A percentile compares a stretch with the other conserved stretches of the same genome.
Evolutionary conservation across 176 grass and related monocot species (phyloP).

Genomic region (Hyparrhenia diplandra): DNA sequence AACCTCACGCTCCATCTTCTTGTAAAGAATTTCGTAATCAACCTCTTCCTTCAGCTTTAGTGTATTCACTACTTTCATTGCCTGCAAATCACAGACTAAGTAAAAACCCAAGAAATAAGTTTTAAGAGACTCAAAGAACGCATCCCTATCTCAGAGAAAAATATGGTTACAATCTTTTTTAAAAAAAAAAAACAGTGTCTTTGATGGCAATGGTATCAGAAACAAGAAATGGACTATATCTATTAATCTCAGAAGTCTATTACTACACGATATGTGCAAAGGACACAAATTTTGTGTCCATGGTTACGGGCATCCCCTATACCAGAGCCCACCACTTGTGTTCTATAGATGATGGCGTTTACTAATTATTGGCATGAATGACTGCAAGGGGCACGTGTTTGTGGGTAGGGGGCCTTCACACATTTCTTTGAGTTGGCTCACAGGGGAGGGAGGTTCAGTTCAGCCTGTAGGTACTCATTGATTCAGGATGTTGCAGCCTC

Average conservation of each 20-base stretch:
- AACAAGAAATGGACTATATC: constrained; percentile 3
- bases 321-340: background rate
- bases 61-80: constrained; percentile 95
- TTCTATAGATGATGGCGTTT: background rate
- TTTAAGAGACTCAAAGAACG: background rate
- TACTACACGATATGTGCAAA: background rate
- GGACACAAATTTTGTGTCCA: background rate
- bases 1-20: constrained; percentile 72
- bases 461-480: background rate
- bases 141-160: background rate
- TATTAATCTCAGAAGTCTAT: constrained; percentile 6
- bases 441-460: background rate
- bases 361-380: background rate
- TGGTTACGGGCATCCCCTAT: background rate
- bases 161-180: background rate
- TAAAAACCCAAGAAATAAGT: constrained; percentile 1
- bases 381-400: background rate
- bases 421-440: background rate
- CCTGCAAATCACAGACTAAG: constrained; percentile 54
- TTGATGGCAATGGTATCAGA: background rate
- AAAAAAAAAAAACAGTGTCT: background rate
- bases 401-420: background rate
- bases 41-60: constrained; percentile 90
- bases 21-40: constrained; percentile 87
- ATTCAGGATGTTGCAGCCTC: background rate